phyloP scores from a whole-genome alignment of 2,329 filamentous ascomycete genomes.

The Trichoderma koningii region DNA sequence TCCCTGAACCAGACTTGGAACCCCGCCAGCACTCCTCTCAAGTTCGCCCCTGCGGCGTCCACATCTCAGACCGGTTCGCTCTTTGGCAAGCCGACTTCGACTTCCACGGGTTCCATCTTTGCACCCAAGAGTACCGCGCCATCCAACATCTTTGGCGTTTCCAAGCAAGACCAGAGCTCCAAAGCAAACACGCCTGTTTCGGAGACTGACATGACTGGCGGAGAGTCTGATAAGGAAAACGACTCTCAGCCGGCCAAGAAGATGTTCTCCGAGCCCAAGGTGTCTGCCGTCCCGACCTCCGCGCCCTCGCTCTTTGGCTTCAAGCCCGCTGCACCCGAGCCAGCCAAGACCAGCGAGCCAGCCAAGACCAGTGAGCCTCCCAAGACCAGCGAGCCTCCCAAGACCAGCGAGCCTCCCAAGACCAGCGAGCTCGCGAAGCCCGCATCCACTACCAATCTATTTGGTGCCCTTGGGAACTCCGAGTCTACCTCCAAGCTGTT shows the following conservation, averaged over 20 bases:
- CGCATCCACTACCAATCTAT: slow-evolving; percentile 39
- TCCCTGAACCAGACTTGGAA: slow-evolving; percentile 46
- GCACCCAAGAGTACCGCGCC: slow-evolving; percentile 41
- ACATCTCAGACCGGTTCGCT: slow-evolving; percentile 35
- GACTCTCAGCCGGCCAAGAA: slow-evolving; percentile 43
- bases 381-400: no score
- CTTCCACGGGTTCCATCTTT: slow-evolving; percentile 41
- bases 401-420: no score
- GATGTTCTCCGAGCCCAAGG: slow-evolving; percentile 35
- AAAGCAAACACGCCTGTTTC: slow-evolving; percentile 33
- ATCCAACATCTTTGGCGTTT: slow-evolving; percentile 43
- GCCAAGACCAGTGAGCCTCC: slow-evolving; percentile 30
- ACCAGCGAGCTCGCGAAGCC: slow-evolving; percentile 27
- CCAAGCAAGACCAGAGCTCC: slow-evolving; percentile 36
- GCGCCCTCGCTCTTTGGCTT: slow-evolving; percentile 39
- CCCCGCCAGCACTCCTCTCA: slow-evolving; percentile 55
- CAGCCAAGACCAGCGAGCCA: slow-evolving; percentile 32
- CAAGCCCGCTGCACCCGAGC: slow-evolving; percentile 38
- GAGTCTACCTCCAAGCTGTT: slow-evolving; percentile 43
- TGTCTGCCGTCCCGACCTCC: slow-evolving; percentile 36
- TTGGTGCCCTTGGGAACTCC: slow-evolving; percentile 42
- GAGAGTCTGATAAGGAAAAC: slow-evolving; percentile 51
- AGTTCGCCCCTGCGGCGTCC: slow-evolving; percentile 48
- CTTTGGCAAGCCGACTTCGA: slow-evolving; percentile 38
- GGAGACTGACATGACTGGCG: slow-evolving; percentile 40